Conservation (phyloP, 306 rosid genomes). For the Sicyos edulis region DNA sequence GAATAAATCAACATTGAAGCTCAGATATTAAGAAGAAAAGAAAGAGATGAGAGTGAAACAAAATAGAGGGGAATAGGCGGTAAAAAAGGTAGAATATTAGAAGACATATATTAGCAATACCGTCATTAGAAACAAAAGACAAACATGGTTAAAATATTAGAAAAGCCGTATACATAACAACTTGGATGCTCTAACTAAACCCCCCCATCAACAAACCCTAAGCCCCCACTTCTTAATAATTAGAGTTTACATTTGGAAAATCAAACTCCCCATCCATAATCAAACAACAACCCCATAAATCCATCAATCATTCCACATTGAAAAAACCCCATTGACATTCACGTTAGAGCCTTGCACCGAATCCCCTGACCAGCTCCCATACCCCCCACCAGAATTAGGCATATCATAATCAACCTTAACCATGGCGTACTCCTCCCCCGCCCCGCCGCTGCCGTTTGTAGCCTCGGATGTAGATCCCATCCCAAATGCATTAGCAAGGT, state of each 20-base stretch:
- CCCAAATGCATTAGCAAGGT: slow-evolving; percentile 29
- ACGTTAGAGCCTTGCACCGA: slow-evolving; percentile 48
- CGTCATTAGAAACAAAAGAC: background rate
- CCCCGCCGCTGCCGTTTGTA: slow-evolving; percentile 11
- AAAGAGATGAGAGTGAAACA: too few species aligned
- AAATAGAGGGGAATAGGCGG: too few species aligned
- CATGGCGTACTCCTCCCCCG: slow-evolving; percentile 47
- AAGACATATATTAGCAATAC: background rate
- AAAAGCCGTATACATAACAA: background rate
- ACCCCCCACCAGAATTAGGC: slow-evolving; percentile 39
- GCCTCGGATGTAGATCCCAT: slow-evolving; percentile 37
- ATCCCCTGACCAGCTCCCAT: slow-evolving; percentile 58
- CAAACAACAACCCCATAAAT: background rate
- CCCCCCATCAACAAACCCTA: background rate
- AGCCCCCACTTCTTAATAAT: background rate
- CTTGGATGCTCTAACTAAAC: background rate
- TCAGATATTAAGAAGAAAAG: too few species aligned
- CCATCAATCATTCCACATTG: slow-evolving; percentile 66
- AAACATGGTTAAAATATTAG: background rate
- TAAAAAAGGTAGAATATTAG: background rate
- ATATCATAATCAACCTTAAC: slow-evolving; percentile 84
- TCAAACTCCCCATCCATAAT: background rate
- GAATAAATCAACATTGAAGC: too few species aligned
- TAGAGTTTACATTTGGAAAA: slow-evolving; percentile 10
- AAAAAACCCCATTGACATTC: slow-evolving; percentile 35